A percentile compares a stretch with the other conserved stretches of the same genome.
Conservation (phyloP, 1,139 yeast species). For the Blastobotrys proliferans region DNA sequence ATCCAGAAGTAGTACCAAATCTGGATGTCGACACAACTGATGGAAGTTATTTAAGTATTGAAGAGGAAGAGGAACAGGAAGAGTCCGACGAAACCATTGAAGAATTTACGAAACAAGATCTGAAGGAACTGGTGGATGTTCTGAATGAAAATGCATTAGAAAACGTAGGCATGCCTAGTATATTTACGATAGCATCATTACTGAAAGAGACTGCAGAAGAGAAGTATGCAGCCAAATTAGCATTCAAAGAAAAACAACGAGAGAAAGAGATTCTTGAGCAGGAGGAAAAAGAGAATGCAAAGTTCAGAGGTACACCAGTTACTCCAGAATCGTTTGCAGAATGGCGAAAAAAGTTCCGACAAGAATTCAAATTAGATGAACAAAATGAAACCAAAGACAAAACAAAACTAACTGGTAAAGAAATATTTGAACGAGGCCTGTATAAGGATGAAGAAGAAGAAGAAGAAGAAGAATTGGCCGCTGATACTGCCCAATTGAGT, state of each 20-base stretch:
- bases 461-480: constrained; percentile 26
- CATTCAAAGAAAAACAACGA: constrained; percentile 51
- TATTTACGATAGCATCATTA: constrained; percentile 71
- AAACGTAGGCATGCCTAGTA: constrained; percentile 80
- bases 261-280: constrained; percentile 55
- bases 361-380: constrained; percentile 47
- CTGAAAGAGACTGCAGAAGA: constrained; percentile 78
- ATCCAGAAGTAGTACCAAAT: constrained; percentile 68
- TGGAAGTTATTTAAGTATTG: constrained; percentile 38
- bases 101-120: constrained; percentile 28
- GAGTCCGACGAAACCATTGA: constrained; percentile 18
- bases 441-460: constrained; percentile 58
- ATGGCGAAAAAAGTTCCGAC: constrained; percentile 68
- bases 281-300: constrained; percentile 71
- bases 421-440: constrained; percentile 85
- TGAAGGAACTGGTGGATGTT: constrained; percentile 45
- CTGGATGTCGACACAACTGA: constrained; percentile 43
- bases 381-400: constrained; percentile 44
- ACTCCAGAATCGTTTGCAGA: constrained; percentile 62
- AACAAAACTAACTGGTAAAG: constrained; percentile 70
- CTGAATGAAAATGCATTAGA: constrained; percentile 53
- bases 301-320: constrained; percentile 71
- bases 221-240: constrained; percentile 54
- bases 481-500: constrained; percentile 4
- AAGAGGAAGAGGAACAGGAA: constrained; percentile 38